Conservation (phyloP, 2,329 filamentous ascomycete genomes). For the Dichotomopilus funicola region DNA sequence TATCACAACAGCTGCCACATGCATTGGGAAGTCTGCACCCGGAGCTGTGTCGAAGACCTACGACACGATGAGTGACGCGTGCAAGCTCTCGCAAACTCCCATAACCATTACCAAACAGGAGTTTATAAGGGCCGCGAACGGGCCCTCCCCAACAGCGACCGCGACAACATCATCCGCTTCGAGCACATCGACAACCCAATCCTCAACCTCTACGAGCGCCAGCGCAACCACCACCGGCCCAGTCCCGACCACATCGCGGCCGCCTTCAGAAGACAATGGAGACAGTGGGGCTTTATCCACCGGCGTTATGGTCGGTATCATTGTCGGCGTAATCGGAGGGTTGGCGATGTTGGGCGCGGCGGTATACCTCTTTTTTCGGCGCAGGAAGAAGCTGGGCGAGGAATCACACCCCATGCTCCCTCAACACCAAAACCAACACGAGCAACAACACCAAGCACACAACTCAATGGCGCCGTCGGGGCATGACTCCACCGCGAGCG, state of each 20-base stretch:
- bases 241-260: not conserved
- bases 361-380: conserved; percentile 23
- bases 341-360: conserved; percentile 18
- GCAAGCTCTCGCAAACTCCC: conserved; percentile 38
- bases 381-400: conserved; percentile 21
- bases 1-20: conserved; percentile 40
- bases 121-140: conserved; percentile 33
- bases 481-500: conserved; percentile 1
- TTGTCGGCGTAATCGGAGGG: conserved; percentile 21
- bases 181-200: conserved; percentile 8
- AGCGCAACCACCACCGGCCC: no score
- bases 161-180: conserved; percentile 16
- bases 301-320: conserved; percentile 26
- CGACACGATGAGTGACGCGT: conserved; percentile 37
- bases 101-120: conserved; percentile 36
- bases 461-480: not conserved
- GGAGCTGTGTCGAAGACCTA: conserved; percentile 39
- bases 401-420: conserved; percentile 29
- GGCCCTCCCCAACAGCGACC: conserved; percentile 4
- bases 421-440: no score
- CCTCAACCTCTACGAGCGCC: not conserved
- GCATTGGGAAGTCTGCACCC: conserved; percentile 34
- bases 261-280: not conserved
- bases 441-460: conserved; percentile 1
- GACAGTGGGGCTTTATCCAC: conserved; percentile 19